Percentiles rank a stretch among this genome's conserved stretches.
Conservation (phyloP, 306 rosid species). For the Fagus crenata region DNA sequence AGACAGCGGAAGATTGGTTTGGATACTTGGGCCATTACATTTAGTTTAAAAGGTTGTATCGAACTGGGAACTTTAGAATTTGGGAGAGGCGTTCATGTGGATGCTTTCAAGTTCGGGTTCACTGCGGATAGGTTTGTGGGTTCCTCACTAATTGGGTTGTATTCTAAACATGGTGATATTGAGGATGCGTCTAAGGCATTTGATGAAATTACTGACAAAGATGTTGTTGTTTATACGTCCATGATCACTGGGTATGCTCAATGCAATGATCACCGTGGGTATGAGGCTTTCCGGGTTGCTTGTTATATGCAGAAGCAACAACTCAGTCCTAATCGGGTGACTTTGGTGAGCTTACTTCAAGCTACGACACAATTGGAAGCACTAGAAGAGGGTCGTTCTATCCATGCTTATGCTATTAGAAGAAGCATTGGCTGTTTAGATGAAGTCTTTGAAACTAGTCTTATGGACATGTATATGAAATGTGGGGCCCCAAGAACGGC, state of each 20-base stretch:
- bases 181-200: constrained; percentile 43
- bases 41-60: constrained; percentile 42
- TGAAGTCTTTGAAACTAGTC: constrained; percentile 51
- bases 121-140: constrained; percentile 45
- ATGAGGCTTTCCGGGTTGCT: constrained; percentile 37
- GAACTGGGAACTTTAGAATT: constrained; percentile 29
- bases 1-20: constrained; percentile 29
- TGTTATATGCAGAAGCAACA: constrained; percentile 38
- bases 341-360: constrained; percentile 49
- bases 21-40: constrained; percentile 31
- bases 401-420: constrained; percentile 54
- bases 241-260: constrained; percentile 51
- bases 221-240: constrained; percentile 49
- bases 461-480: constrained; percentile 53
- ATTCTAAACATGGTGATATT: constrained; percentile 27
- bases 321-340: constrained; percentile 44
- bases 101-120: constrained; percentile 44
- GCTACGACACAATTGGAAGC: constrained; percentile 28
- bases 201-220: constrained; percentile 49
- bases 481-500: constrained; percentile 39
- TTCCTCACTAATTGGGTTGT: constrained; percentile 41
- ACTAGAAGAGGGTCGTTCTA: constrained; percentile 36
- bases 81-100: constrained; percentile 46
- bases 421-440: constrained; percentile 45
- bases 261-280: constrained; percentile 15